A percentile compares a stretch with the other conserved stretches of the same genome.
These are phyloP conservation scores for Isatis tinctoria DNA, from an alignment of 345 rosid genomes.

Conservation along the genomic window DNA sequence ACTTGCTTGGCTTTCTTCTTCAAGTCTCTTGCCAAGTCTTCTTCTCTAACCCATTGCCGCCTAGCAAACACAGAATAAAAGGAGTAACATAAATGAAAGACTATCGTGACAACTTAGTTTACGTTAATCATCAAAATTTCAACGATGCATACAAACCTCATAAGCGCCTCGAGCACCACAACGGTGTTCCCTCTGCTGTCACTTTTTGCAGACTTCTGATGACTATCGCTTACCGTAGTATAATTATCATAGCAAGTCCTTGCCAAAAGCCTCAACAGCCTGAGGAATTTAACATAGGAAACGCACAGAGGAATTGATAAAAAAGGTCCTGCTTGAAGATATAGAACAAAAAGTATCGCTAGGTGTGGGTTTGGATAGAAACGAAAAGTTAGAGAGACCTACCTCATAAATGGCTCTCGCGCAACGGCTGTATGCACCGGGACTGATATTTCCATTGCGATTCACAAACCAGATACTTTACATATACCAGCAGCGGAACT, in stretches of 20 bases:
- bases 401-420: slow-evolving; percentile 31
- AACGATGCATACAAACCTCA: slow-evolving; percentile 41
- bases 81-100: neutral
- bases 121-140: neutral
- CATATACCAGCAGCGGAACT: neutral
- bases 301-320: neutral
- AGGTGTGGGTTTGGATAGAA: neutral
- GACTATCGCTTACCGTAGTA: slow-evolving; percentile 66
- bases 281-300: slow-evolving; percentile 7
- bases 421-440: slow-evolving; percentile 21
- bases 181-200: slow-evolving; percentile 78
- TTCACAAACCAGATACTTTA: neutral
- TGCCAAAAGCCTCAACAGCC: slow-evolving; percentile 71
- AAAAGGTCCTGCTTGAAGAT: neutral
- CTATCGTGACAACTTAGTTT: neutral
- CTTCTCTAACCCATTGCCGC: slow-evolving; percentile 93
- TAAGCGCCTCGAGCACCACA: slow-evolving; percentile 75
- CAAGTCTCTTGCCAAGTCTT: slow-evolving; percentile 88
- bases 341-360: neutral
- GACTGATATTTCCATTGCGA: slow-evolving; percentile 17
- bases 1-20: slow-evolving; percentile 80
- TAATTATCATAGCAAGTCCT: slow-evolving; percentile 77
- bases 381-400: neutral
- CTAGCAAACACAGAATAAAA: slow-evolving; percentile 34
- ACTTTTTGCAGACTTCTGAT: slow-evolving; percentile 64